Evolutionary conservation across 192 early-diverging fungal genomes (phyloP).

Genomic region (Phycomyces nitens): DNA sequence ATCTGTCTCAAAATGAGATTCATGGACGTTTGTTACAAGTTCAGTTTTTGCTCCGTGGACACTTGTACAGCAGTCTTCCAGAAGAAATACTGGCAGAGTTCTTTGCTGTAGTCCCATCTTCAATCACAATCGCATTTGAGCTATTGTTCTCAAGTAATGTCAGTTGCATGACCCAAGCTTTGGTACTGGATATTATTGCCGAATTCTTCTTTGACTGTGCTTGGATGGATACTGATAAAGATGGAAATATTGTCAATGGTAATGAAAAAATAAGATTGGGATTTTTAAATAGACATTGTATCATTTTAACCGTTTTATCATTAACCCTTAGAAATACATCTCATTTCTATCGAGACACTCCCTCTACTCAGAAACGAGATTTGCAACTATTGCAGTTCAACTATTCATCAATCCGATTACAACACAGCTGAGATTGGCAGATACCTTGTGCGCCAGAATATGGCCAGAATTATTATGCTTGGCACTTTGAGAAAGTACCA

Average conservation of each 20-base stretch:
- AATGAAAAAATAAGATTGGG: neutral
- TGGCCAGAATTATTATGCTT: constrained; percentile 35
- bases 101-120: constrained; percentile 39
- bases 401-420: neutral
- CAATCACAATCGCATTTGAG: constrained; percentile 33
- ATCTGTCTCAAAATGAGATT: constrained; percentile 58
- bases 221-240: constrained; percentile 18
- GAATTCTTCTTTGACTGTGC: constrained; percentile 47
- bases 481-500: constrained; percentile 14
- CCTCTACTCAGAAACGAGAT: neutral
- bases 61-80: constrained; percentile 44
- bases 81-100: constrained; percentile 43
- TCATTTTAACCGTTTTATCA: neutral
- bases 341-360: neutral
- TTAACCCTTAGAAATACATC: neutral
- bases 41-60: constrained; percentile 65
- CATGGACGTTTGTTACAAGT: constrained; percentile 78
- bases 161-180: constrained; percentile 48
- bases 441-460: constrained; percentile 40
- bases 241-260: neutral
- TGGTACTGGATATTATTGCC: constrained; percentile 47
- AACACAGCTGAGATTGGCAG: constrained; percentile 22
- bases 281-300: neutral
- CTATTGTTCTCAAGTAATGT: constrained; percentile 30
- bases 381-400: constrained; percentile 2